Percentiles rank a stretch among this genome's conserved stretches.
phyloP scores from a whole-genome alignment of 2,329 filamentous ascomycete genomes.

The Trichoderma hamatum region DNA sequence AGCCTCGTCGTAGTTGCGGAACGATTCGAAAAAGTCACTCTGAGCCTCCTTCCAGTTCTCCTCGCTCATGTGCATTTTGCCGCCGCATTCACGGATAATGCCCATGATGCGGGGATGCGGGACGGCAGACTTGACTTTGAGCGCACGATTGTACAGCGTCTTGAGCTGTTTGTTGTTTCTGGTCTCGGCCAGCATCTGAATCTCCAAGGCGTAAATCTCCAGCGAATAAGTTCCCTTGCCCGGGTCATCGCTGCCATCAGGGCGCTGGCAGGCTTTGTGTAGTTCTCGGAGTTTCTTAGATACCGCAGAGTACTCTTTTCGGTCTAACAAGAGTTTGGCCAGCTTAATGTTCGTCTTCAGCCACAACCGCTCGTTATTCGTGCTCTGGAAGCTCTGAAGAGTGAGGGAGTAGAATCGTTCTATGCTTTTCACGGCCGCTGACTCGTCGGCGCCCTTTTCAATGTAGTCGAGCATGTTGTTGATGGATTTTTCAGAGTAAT shows the following conservation, averaged over 20 bases:
- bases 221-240: slow-evolving; percentile 96
- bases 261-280: slow-evolving; percentile 82
- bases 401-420: slow-evolving; percentile 95
- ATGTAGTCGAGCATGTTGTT: slow-evolving; percentile 99
- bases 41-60: slow-evolving; percentile 99
- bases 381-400: slow-evolving; percentile 91
- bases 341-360: slow-evolving; percentile 98
- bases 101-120: slow-evolving; percentile 99
- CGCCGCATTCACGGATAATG: slow-evolving; percentile 96
- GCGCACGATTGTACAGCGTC: slow-evolving; percentile 84
- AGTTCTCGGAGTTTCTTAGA: slow-evolving; percentile 84
- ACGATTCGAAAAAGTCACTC: slow-evolving; percentile 97
- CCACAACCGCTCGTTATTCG: slow-evolving; percentile 96
- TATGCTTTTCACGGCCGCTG: slow-evolving; percentile 76
- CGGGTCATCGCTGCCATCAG: slow-evolving; percentile 86
- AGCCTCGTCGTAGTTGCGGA: slow-evolving; percentile 98
- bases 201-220: slow-evolving; percentile 95
- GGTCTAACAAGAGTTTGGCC: slow-evolving; percentile 85
- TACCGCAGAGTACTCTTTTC: slow-evolving; percentile 81
- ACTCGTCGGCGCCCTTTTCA: slow-evolving; percentile 78
- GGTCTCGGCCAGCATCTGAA: slow-evolving; percentile 97
- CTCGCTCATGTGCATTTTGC: slow-evolving; percentile 99
- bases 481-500: slow-evolving; percentile 99
- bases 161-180: slow-evolving; percentile 98
- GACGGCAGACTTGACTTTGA: slow-evolving; percentile 93